Percentiles rank a stretch among this genome's conserved stretches.
These are phyloP conservation scores for Blastomyces percursus DNA, from an alignment of 2,329 filamentous ascomycete genomes.

Conservation along the genomic window DNA sequence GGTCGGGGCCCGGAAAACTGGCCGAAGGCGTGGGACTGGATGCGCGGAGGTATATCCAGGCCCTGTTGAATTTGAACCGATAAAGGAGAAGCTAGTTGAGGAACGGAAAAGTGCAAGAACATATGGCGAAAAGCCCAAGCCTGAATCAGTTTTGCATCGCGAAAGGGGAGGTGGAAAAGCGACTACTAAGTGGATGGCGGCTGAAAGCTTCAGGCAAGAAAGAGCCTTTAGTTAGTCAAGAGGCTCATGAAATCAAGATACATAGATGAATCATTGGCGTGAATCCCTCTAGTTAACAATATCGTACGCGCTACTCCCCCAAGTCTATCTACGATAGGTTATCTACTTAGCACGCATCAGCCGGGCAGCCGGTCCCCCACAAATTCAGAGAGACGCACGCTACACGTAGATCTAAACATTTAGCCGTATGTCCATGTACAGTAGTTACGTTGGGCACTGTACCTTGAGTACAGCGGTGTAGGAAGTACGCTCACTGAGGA, in stretches of 20 bases:
- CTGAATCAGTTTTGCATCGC: not conserved
- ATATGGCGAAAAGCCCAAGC: too few relatives aligned
- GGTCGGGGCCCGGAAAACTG: slow-evolving; percentile 24
- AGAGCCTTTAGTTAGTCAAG: not conserved
- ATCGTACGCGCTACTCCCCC: not conserved
- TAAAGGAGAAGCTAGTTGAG: slow-evolving; percentile 11
- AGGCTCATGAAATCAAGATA: not conserved
- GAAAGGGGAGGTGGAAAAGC: not conserved
- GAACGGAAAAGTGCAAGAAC: too few relatives aligned
- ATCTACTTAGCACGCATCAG: not conserved
- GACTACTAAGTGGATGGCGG: not conserved
- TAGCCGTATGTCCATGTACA: not conserved
- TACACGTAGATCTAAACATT: not conserved
- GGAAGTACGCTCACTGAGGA: too few relatives aligned
- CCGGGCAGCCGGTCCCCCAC: not conserved
- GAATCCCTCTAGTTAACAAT: not conserved
- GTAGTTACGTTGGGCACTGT: not conserved
- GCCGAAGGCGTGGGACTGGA: slow-evolving; percentile 39
- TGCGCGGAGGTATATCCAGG: slow-evolving; percentile 38
- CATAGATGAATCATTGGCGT: not conserved
- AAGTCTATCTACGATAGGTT: not conserved
- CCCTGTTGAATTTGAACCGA: slow-evolving; percentile 35
- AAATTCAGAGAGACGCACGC: not conserved
- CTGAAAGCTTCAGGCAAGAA: not conserved
- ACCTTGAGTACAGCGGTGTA: not conserved